Evolutionary conservation across 1,284 basidiomycete genomes (phyloP), one percentile per base, ranked within the genome.

Genomic region (Cutaneotrichosporon daszewskae): DNA sequence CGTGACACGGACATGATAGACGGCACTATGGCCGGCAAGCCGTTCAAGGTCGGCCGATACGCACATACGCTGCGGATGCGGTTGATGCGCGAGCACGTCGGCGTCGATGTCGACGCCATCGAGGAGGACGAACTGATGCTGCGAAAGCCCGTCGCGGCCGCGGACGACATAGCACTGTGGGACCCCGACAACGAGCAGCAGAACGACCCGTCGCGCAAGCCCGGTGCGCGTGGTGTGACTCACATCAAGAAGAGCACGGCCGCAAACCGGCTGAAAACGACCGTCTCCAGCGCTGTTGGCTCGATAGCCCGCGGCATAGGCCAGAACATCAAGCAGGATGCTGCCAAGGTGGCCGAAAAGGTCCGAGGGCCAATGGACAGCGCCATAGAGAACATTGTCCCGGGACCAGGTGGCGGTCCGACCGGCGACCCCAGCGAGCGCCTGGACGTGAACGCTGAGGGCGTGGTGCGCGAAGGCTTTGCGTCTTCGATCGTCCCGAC

Each of bases 1-100:
- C 79, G 91, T 46, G 94, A 99, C 64, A 96, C 92, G 5, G 95
- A 98, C 64, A 85, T 97, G 87, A 85, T 98, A 45, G 81, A 90
- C 51, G 78, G 86, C 41, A 85, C 77, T 1, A 98, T 99, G 95
- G 94, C 81, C 6, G 94, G 95, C 23, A 81, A 82, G 59, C 88
- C 91, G 1, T 98, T 85, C 77, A 83, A 89, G 76, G 94, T 98
- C 49, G 94, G 94, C 13, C 83, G 92, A 6, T 98, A 95, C 68
- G 90, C 95, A 7, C 95, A 98, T 69, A 87, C 87, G 2, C 77
- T 99, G 20, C 84, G 94, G 10, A 77, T 98, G 37, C 82, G 92
- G 8, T 76, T 98, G 37, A 99, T 99, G 94, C 79, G 87, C 43
- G 94, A 99, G 67, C 94, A 99, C 66, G 75, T 94, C 43, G 94